Base-by-base conservation (phyloP, 306 rosid species). In the Citrullus colocynthis region DNA sequence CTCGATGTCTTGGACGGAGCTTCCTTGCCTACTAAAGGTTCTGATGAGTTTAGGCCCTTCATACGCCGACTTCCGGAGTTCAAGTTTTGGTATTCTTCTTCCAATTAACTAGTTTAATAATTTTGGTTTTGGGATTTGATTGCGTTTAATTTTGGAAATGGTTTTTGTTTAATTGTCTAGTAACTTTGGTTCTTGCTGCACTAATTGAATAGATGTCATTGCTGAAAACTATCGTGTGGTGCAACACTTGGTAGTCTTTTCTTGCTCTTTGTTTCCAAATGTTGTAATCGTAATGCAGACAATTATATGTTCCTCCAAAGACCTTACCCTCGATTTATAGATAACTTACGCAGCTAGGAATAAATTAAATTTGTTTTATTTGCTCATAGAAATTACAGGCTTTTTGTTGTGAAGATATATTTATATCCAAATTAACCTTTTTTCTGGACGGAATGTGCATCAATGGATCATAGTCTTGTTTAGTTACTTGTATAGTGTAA, bases 51-150 rank as follows among this genome's bases (percentile, higher is more conserved):
- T 75, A 88, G 76, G 78, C 96, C 96, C 14, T 90, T 90, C 74
- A 82, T 87, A 62, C 96, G 92, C 73, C 90, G 96, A 76, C 92
- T 88, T 77, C 92, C 96, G 1, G 96, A 90, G 88, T 90, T 90
- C 78, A 88, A 88, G 82, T 90, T 90, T 77, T 90, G 96, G 96
- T 90, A 90, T 62, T 82, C 55, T 78, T 51, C 74, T 51, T 32
- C 41, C 55, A 56, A 12, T 11, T 71, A 14, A 15, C 76, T 28
- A 11, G 18, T 78, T 62, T 32, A 6, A 6, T 41, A 17, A 78
- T 49, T 78, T 18, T 12, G 10, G 1, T 17, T 54, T 34, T 32
- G 39, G 44, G 15, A 41, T 76, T 14, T 58, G 24, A 42, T 41
- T 41, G 52, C 37, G 1, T 77, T 62, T 32, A 62, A 17, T 64